phyloP scores from a whole-genome alignment of 2,329 filamentous ascomycete species.

The Xylariales sp. region DNA sequence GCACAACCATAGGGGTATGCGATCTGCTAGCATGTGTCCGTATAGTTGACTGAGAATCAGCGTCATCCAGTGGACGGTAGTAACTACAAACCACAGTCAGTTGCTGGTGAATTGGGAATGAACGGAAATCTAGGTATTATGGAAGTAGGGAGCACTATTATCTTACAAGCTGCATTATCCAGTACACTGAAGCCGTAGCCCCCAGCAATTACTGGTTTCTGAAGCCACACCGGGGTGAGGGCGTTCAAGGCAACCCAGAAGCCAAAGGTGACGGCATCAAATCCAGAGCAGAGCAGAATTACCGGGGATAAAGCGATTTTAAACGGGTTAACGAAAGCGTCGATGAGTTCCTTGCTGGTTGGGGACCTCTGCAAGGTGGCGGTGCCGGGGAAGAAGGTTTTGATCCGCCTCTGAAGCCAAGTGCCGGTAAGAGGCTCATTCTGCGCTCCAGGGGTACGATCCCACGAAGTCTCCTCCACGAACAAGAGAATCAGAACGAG shows the following conservation, averaged over 20 bases:
- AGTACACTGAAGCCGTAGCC: not conserved
- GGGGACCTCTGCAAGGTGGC: not conserved
- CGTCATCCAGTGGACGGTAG: not conserved
- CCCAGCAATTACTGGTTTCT: not conserved
- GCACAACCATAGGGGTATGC: not conserved
- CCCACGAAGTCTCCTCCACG: not conserved
- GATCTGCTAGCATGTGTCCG: not conserved
- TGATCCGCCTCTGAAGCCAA: not conserved
- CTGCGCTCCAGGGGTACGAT: not conserved
- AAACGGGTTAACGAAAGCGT: not conserved
- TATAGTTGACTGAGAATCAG: not conserved
- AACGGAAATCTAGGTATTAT: too few species aligned
- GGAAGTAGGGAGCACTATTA: not conserved
- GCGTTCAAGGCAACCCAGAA: constrained; percentile 2
- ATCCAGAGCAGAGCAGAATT: not conserved
- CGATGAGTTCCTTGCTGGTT: not conserved
- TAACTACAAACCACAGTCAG: not conserved
- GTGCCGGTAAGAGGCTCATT: not conserved
- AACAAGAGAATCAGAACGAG: not conserved
- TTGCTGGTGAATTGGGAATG: too few species aligned
- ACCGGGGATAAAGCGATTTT: not conserved
- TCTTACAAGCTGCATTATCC: constrained; percentile 1
- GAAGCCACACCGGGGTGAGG: not conserved
- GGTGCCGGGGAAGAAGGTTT: not conserved
- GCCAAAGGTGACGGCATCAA: constrained; percentile 3